A percentile compares a stretch with the other conserved stretches of the same genome.
Evolutionary conservation across 2,329 filamentous ascomycete genomes (phyloP).

Genomic region (Hymenoscyphus salicellus): DNA sequence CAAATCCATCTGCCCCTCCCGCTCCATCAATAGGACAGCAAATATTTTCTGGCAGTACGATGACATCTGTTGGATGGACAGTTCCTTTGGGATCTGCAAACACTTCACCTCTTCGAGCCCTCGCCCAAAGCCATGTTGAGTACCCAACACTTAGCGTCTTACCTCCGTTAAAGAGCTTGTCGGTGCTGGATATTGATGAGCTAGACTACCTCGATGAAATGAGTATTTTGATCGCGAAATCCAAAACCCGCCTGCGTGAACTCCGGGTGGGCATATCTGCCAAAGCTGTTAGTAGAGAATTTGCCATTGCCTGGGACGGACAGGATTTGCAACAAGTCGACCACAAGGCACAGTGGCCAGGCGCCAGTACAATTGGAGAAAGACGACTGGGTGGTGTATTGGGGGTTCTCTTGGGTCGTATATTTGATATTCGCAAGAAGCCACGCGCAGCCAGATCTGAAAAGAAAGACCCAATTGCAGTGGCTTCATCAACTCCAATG

Average conservation of each 20-base stretch:
- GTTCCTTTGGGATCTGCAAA: conserved; percentile 23
- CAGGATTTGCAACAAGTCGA: conserved; percentile 62
- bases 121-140: conserved; percentile 61
- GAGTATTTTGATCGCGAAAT: conserved; percentile 71
- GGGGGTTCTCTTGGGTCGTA: conserved; percentile 63
- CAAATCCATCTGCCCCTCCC: conserved; percentile 26
- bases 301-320: conserved; percentile 62
- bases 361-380: conserved; percentile 55
- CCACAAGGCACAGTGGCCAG: conserved; percentile 54
- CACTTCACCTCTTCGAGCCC: conserved; percentile 37
- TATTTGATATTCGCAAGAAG: conserved; percentile 56
- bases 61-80: conserved; percentile 44
- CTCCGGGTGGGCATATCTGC: conserved; percentile 69
- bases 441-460: conserved; percentile 26
- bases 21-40: conserved; percentile 28
- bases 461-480: conserved; percentile 23
- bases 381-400: conserved; percentile 65
- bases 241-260: conserved; percentile 63
- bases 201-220: conserved; percentile 81
- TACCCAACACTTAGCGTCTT: conserved; percentile 78
- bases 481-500: conserved; percentile 19
- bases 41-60: conserved; percentile 37
- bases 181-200: conserved; percentile 78
- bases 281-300: conserved; percentile 46
- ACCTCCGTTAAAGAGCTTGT: conserved; percentile 70